These are phyloP conservation scores for Pyrenula aspistea DNA, from an alignment of 495 filamentous ascomycete species.

Conservation along the genomic window DNA sequence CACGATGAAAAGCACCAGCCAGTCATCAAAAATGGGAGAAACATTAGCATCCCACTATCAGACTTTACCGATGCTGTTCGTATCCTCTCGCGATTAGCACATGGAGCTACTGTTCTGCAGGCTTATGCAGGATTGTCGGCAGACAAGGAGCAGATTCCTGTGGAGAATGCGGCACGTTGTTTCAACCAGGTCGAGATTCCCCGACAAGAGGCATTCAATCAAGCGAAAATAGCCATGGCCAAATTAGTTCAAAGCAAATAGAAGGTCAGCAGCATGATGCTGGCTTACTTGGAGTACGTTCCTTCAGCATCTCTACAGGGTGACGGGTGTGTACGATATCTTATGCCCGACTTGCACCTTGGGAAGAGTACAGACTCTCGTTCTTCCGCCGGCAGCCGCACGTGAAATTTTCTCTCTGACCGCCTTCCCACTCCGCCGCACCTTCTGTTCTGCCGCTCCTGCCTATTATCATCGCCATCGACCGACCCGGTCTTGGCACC, in stretches of 20 bases:
- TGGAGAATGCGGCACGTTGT: background rate
- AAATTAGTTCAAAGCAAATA: background rate
- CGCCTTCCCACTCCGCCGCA: no score
- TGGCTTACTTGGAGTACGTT: no score
- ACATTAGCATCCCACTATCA: constrained; percentile 4
- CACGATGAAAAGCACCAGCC: constrained; percentile 38
- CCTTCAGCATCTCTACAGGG: no score
- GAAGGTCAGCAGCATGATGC: no score
- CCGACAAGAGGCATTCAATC: background rate
- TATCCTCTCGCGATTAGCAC: background rate
- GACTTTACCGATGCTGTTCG: background rate
- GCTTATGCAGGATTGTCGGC: background rate
- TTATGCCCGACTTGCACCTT: no score
- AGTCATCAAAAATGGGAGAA: constrained; percentile 17
- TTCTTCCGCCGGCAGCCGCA: no score
- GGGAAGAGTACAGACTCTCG: no score
- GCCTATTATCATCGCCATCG: no score
- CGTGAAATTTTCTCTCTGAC: no score
- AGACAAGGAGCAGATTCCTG: background rate
- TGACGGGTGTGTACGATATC: no score
- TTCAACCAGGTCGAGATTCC: background rate
- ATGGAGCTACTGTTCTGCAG: background rate
- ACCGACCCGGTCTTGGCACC: no score
- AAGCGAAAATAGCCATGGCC: background rate
- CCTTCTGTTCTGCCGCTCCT: no score